Evolutionary conservation across 2,329 filamentous ascomycete genomes (phyloP).

Genomic region (Hymenoscyphus infarciens): DNA sequence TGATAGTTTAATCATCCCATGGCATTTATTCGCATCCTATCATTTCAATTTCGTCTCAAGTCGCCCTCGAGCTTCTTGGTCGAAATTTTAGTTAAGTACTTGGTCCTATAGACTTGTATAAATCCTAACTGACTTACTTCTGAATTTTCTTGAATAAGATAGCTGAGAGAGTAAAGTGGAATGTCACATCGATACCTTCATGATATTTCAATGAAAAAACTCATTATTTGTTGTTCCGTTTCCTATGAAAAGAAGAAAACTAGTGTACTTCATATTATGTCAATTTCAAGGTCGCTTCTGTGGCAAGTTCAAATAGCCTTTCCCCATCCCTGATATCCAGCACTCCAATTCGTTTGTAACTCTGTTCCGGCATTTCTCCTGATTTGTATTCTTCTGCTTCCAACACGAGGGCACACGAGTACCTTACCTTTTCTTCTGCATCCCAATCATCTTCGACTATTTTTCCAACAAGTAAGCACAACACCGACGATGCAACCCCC

Average conservation of each 20-base stretch:
- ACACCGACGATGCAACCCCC: not conserved
- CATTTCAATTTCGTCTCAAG: too few relatives aligned
- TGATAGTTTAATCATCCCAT: too few relatives aligned
- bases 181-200: too few relatives aligned
- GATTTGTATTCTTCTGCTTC: not conserved
- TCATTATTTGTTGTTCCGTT: not conserved
- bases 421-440: not conserved
- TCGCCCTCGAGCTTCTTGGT: too few relatives aligned
- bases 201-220: not conserved
- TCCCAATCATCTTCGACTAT: not conserved
- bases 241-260: not conserved
- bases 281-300: not conserved
- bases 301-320: not conserved
- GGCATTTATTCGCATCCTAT: too few relatives aligned
- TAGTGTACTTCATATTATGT: not conserved
- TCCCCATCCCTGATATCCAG: slow-evolving; percentile 8
- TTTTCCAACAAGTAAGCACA: slow-evolving; percentile 5
- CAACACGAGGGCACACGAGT: not conserved
- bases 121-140: too few relatives aligned
- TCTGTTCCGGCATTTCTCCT: not conserved
- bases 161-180: too few relatives aligned
- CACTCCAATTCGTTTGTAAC: slow-evolving; percentile 6
- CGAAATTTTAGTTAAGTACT: too few relatives aligned
- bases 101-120: too few relatives aligned
- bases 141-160: too few relatives aligned